Evolutionary conservation across 2,329 filamentous ascomycete genomes (phyloP).

Genomic region (Corynespora cassiicola): DNA sequence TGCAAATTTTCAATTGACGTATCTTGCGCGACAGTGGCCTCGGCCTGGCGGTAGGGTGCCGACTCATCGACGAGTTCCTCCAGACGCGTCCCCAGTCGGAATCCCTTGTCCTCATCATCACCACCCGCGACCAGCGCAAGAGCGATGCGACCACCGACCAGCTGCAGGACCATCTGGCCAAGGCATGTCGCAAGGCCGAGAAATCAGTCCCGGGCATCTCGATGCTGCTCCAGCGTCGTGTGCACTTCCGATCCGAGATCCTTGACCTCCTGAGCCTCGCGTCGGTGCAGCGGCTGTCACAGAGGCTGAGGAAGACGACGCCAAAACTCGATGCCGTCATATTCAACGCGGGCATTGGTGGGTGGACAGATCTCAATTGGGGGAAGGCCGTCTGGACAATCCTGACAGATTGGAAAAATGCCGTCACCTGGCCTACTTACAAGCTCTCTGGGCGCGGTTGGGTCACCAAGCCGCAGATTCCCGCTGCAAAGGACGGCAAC

Average conservation of each 20-base stretch:
- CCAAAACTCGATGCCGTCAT: slow-evolving; percentile 80
- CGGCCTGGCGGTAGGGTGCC: slow-evolving; percentile 81
- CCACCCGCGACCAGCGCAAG: slow-evolving; percentile 79
- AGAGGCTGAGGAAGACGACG: slow-evolving; percentile 60
- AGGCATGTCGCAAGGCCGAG: slow-evolving; percentile 48
- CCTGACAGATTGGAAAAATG: slow-evolving; percentile 69
- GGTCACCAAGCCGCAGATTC: slow-evolving; percentile 61
- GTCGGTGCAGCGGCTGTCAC: slow-evolving; percentile 61
- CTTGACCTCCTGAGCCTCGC: slow-evolving; percentile 64
- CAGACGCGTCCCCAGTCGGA: slow-evolving; percentile 68
- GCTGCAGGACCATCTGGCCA: slow-evolving; percentile 68
- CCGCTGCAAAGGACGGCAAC: slow-evolving; percentile 20
- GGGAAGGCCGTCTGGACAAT: slow-evolving; percentile 61
- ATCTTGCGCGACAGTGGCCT: slow-evolving; percentile 76
- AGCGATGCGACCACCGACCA: slow-evolving; percentile 72
- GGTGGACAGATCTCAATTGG: slow-evolving; percentile 83
- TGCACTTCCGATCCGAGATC: slow-evolving; percentile 62
- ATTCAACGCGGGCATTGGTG: slow-evolving; percentile 88
- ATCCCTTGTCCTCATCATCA: slow-evolving; percentile 80
- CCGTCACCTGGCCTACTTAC: slow-evolving; percentile 78
- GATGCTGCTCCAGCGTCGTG: slow-evolving; percentile 47
- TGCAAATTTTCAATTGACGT: slow-evolving; percentile 31
- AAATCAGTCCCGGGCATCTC: slow-evolving; percentile 45
- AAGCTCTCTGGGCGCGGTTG: slow-evolving; percentile 70
- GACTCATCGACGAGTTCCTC: slow-evolving; percentile 90